These are phyloP conservation scores for Penicillium ucsense DNA, from an alignment of 495 filamentous ascomycete genomes.

Conservation along the genomic window DNA sequence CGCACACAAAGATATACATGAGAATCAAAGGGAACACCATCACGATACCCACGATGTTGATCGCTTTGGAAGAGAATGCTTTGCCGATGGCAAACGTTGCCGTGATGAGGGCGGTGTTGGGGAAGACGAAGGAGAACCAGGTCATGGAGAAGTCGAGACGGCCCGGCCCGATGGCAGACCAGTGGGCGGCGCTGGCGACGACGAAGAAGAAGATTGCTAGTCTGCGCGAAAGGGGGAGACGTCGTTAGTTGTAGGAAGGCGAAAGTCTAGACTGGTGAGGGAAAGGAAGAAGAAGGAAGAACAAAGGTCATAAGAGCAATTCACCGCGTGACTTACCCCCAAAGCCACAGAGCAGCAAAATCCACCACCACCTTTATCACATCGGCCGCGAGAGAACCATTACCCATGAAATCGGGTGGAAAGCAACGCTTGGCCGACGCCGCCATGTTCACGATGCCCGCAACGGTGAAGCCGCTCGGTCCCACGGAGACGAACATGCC, in stretches of 20 bases:
- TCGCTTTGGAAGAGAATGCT: constrained; percentile 49
- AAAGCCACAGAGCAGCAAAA: constrained; percentile 68
- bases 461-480: constrained; percentile 68
- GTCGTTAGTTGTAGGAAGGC: constrained; percentile 1
- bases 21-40: constrained; percentile 51
- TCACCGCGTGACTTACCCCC: constrained; percentile 42
- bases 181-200: constrained; percentile 65
- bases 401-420: constrained; percentile 48
- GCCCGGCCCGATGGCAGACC: constrained; percentile 54
- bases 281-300: not conserved
- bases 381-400: constrained; percentile 44
- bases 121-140: constrained; percentile 84
- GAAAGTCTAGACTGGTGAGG: not conserved
- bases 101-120: constrained; percentile 68
- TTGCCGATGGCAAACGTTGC: constrained; percentile 64
- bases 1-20: constrained; percentile 62
- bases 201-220: constrained; percentile 82
- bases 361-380: constrained; percentile 45
- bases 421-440: constrained; percentile 32
- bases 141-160: constrained; percentile 75
- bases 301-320: not conserved
- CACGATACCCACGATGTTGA: constrained; percentile 59
- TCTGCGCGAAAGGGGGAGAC: constrained; percentile 14
- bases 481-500: constrained; percentile 83
- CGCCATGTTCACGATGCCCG: constrained; percentile 56